phyloP scores from a whole-genome alignment of 192 early-diverging fungal species.

The Entophlyctis helioformis region DNA sequence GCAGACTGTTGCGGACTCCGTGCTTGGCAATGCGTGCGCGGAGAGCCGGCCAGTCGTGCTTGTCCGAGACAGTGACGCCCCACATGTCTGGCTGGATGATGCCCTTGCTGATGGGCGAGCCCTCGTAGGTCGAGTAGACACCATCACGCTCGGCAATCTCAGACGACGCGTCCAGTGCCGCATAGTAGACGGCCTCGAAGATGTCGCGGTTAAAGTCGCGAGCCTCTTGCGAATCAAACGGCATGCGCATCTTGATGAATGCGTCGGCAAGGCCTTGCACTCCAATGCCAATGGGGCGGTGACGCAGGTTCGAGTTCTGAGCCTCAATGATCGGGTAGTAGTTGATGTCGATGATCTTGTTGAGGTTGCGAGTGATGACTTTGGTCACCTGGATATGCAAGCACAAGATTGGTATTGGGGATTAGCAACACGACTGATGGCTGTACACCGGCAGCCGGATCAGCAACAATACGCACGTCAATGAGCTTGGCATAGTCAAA shows the following conservation, averaged over 20 bases:
- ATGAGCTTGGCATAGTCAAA: conserved; percentile 84
- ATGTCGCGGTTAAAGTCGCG: conserved; percentile 71
- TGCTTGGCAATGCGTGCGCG: conserved; percentile 63
- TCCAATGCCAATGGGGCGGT: conserved; percentile 96
- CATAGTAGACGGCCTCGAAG: conserved; percentile 96
- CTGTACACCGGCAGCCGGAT: neutral
- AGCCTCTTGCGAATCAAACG: conserved; percentile 84
- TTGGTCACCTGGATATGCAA: conserved; percentile 51
- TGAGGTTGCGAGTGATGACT: conserved; percentile 81
- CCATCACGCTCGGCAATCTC: conserved; percentile 75
- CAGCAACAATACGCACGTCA: conserved; percentile 17
- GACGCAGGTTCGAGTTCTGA: conserved; percentile 76
- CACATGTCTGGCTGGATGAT: conserved; percentile 92
- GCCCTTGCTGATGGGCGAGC: conserved; percentile 82
- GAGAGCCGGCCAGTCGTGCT: conserved; percentile 84
- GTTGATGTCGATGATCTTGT: conserved; percentile 96
- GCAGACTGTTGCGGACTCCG: conserved; percentile 86
- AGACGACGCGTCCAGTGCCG: conserved; percentile 80
- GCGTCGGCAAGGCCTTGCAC: conserved; percentile 97
- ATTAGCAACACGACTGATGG: neutral
- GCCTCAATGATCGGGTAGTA: conserved; percentile 91
- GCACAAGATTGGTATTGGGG: neutral
- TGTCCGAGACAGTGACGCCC: conserved; percentile 59
- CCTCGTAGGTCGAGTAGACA: conserved; percentile 77
- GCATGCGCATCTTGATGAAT: conserved; percentile 87